Percentiles rank a stretch among this genome's conserved stretches.
Evolutionary conservation across 805 yeast species (phyloP).

Genomic region (Candida nemodendra): DNA sequence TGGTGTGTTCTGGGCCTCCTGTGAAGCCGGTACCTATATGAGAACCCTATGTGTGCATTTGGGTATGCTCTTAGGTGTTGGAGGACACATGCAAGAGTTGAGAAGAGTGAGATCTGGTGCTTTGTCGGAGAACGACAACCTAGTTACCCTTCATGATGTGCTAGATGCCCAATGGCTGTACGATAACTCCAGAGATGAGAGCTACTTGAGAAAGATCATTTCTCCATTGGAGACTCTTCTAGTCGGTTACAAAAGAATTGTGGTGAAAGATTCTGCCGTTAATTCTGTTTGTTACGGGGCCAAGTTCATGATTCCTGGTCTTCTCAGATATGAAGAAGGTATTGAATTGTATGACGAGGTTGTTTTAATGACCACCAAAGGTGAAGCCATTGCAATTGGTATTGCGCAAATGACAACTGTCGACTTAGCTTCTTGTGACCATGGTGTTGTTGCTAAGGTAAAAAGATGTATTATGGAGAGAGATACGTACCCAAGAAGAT

Average conservation of each 20-base stretch:
- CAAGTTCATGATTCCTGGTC: conserved; percentile 97
- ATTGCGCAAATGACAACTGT: conserved; percentile 99
- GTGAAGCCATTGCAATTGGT: conserved; percentile 98
- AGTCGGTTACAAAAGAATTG: conserved; percentile 94
- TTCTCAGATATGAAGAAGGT: conserved; percentile 95
- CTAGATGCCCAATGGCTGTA: conserved; percentile 98
- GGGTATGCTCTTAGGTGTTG: conserved; percentile 97
- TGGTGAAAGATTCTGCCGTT: conserved; percentile 88
- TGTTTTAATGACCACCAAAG: conserved; percentile 96
- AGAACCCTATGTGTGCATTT: conserved; percentile 98
- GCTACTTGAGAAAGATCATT: conserved; percentile 88
- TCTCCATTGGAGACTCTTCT: conserved; percentile 93
- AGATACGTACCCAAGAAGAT: conserved; percentile 98
- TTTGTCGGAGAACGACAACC: conserved; percentile 79
- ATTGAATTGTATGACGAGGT: conserved; percentile 97
- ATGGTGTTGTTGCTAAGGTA: conserved; percentile 97
- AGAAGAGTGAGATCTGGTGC: conserved; percentile 99
- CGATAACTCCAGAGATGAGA: conserved; percentile 96
- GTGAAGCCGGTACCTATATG: conserved; percentile 99
- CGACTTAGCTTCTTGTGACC: conserved; percentile 94
- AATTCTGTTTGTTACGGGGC: conserved; percentile 99
- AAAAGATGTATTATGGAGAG: conserved; percentile 99
- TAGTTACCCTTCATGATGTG: conserved; percentile 96
- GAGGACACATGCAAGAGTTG: conserved; percentile 99
- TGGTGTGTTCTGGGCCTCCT: conserved; percentile 99